Conservation (phyloP, 2,329 filamentous ascomycete genomes). For the Hypomyces perniciosus region DNA sequence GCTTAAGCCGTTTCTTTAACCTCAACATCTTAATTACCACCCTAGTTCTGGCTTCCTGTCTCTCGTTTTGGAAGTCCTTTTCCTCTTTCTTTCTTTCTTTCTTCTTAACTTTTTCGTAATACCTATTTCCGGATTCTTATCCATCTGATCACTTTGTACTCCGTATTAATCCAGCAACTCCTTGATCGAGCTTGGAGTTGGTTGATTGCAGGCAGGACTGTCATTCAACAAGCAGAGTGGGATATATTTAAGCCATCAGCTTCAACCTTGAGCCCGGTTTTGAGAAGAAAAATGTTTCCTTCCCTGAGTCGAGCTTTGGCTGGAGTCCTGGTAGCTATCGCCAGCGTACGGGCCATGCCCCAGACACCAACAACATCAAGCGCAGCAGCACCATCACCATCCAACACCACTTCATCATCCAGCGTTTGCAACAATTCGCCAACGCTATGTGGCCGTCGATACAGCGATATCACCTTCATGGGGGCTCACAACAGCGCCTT, state of each 20-base stretch:
- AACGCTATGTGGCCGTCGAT: conserved; percentile 61
- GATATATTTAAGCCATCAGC: not conserved
- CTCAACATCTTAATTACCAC: too few relatives aligned
- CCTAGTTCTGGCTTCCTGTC: too few relatives aligned
- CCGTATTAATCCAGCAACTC: too few relatives aligned
- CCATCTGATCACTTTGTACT: not conserved
- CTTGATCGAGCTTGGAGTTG: too few relatives aligned
- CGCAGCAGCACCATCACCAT: conserved; percentile 12
- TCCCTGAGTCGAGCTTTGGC: conserved; percentile 18
- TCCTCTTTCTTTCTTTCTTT: not conserved
- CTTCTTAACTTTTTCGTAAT: not conserved
- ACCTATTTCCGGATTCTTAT: not conserved
- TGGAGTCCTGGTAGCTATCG: conserved; percentile 16
- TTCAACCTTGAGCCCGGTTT: not conserved
- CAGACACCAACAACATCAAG: conserved; percentile 14
- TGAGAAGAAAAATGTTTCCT: conserved; percentile 16
- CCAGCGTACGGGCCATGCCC: conserved; percentile 21
- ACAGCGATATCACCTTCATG: conserved; percentile 72
- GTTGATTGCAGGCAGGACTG: too few relatives aligned
- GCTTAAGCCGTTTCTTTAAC: too few relatives aligned
- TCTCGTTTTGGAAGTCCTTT: not conserved
- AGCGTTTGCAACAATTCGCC: conserved; percentile 76
- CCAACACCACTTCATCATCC: conserved; percentile 13
- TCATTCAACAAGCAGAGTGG: not conserved
- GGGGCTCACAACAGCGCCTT: conserved; percentile 73